Base-by-base conservation (phyloP, 257 asterid species). In the Dorcoceras hygrometricum region DNA sequence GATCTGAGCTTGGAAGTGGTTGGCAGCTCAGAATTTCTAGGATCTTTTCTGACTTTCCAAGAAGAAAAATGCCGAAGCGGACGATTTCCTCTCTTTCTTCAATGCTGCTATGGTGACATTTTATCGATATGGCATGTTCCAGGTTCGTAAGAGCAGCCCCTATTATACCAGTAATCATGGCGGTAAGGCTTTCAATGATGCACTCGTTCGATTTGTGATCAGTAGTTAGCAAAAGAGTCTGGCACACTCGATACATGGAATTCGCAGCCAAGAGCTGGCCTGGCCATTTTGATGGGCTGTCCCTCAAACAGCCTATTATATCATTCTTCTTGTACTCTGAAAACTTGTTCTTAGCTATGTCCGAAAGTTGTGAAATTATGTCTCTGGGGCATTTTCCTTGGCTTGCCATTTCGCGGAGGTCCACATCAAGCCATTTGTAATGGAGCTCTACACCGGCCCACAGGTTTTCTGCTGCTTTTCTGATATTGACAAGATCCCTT, bases 131-230 rank as follows among this genome's bases (percentile, higher is more conserved):
- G 25, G 81, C 87, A 24, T 70, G 84, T 2, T 70, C 89, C 57
- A 87, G 61, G 80, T 89, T 89, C 59, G 91, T 79, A 23, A 87
- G 82, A 72, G 91, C 82, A 69, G 97, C 94, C 48, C 94, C 95
- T 4, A 81, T 65, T 70, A 89, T 74, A 16, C 82, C 95, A 5
- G 79, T 20, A 10, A 83, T 84, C 85, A 85, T 81, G 23, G 75
- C 60, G 18, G 81, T 71, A 73, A 85, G 70, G 43, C 58, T 81
- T 27, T 78, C 81, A 1, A 87, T 70, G 10, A 80, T 77, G 73
- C 76, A 69, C 54, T 74, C 76, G 6, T 57, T 50, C 3, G 75
- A 76, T 63, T 36, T 59, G 65, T 71, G 66, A 23, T 71, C 79
- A 56, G 65, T 43, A 22, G 58, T 32, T 58, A 76, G 82, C 70